Conservation (phyloP, 176 grass and related monocot species). For the Dendrocalamus sinicus region DNA sequence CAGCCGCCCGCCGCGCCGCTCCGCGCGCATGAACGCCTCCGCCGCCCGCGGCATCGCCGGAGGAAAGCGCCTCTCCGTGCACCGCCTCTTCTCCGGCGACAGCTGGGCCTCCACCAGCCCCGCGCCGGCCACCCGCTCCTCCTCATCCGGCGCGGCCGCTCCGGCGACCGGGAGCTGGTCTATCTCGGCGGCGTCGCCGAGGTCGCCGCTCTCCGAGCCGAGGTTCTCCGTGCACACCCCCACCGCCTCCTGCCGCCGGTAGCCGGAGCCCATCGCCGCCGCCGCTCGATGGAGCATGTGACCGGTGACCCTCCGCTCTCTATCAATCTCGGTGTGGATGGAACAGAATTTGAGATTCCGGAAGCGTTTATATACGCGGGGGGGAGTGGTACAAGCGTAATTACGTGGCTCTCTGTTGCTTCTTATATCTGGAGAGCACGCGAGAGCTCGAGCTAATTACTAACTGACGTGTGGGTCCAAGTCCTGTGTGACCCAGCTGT, state of each 20-base stretch:
- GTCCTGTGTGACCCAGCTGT: accelerated
- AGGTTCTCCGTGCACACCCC: conserved; percentile 82
- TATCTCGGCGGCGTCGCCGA: conserved; percentile 56
- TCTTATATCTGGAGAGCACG: not conserved
- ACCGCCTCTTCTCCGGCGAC: conserved; percentile 2
- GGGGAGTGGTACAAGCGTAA: not conserved
- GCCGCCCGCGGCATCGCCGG: conserved; percentile 55
- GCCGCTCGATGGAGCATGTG: conserved; percentile 29
- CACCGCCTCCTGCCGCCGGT: not conserved
- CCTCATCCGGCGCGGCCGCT: not conserved
- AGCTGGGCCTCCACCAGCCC: not conserved
- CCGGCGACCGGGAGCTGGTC: not conserved
- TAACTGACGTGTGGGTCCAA: conserved; percentile 23
- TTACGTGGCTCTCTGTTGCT: not conserved
- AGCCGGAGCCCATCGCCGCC: not conserved
- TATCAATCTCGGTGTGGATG: conserved; percentile 19
- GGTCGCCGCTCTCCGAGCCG: conserved; percentile 72
- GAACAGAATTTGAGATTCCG: not conserved
- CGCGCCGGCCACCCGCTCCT: not conserved
- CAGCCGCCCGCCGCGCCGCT: conserved; percentile 68
- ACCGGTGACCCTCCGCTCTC: not conserved
- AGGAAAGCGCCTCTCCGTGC: conserved; percentile 23
- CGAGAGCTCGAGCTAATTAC: not conserved
- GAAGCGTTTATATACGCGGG: conserved; percentile 27
- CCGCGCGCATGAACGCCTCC: conserved; percentile 60